Evolutionary conservation across 1,284 basidiomycete species (phyloP), one percentile per base, ranked within the genome.

Genomic region (Termitomyces sp.): DNA sequence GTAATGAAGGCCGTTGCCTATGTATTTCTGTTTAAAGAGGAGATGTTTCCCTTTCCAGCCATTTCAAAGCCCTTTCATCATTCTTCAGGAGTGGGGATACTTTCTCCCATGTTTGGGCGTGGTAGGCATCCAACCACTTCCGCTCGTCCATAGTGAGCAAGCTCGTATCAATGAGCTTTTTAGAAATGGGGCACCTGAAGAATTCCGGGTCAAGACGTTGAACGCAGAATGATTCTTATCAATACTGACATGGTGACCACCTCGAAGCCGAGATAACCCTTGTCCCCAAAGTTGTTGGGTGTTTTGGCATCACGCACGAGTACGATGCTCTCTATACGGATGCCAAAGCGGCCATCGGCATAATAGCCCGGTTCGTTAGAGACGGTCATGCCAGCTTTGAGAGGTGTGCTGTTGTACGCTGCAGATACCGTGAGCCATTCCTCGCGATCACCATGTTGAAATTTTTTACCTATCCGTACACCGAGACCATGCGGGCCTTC

Each of bases 311-410:
- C 79, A 56, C 80, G 79, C 7, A 95, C 87, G 28, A 94, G 75
- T 15, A 94, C 83, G 41, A 96, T 79, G 67, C 85, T 94, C 73
- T 99, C 96, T 63, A 97, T 94, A 2, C 96, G 86, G 61, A 98
- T 93, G 2, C 96, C 96, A 67, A 89, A 99, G 56, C 82, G 76
- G 5, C 94, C 96, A 64, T 98, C 94, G 15, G 85, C 84, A 69
- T 98, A 97, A 70, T 92, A 99, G 2, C 94, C 96, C 0, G 96
- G 96, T 65, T 99, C 92, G 66, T 97, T 96, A 0, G 92, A 93
- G 34, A 97, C 77, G 0, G 91, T 92, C 88, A 94, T 94, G 7
- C 93, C 93, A 5, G 82, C 74, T 66, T 90, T 88, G 50, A 97
- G 69, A 1, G 88, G 71, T 0, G 85, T 81, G 42, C 75, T 84